Evolutionary conservation across 192 early-diverging fungal species (phyloP).

Genomic region (Chytriomyces sp.): DNA sequence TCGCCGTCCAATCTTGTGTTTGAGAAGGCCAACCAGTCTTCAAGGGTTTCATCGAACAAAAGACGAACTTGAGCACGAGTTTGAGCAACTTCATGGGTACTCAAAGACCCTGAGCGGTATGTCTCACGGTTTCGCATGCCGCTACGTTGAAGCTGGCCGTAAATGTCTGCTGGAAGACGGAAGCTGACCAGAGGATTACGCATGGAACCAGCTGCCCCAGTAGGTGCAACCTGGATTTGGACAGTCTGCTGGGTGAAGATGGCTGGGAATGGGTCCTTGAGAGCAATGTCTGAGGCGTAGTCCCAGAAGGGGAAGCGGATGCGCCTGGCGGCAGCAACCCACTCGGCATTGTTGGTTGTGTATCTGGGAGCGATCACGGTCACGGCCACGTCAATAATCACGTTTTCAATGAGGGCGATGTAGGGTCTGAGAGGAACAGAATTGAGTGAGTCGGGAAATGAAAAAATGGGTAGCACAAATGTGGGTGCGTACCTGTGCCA

Average conservation of each 20-base stretch:
- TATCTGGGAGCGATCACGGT: neutral
- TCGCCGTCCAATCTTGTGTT: neutral
- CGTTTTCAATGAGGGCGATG: neutral
- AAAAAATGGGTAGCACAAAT: neutral
- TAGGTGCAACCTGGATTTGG: neutral
- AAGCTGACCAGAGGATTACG: neutral
- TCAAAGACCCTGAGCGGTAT: neutral
- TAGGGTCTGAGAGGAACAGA: neutral
- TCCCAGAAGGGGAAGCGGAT: neutral
- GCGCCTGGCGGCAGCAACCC: neutral
- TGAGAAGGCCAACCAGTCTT: neutral
- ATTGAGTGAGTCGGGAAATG: neutral
- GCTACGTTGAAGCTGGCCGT: neutral
- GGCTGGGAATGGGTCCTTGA: neutral
- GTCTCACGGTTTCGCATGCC: neutral
- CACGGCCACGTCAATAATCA: neutral
- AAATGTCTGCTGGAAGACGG: neutral
- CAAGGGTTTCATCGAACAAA: neutral
- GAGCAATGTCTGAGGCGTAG: neutral
- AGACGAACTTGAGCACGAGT: neutral
- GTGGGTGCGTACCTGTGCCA: neutral
- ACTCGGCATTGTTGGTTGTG: neutral
- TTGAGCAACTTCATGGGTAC: too few relatives aligned
- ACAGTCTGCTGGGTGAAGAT: neutral
- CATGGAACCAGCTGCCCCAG: neutral